Percentiles rank a stretch among this genome's conserved stretches.
Evolutionary conservation across 495 filamentous ascomycete genomes (phyloP).

Genomic region (Hypoxylon intermedium): DNA sequence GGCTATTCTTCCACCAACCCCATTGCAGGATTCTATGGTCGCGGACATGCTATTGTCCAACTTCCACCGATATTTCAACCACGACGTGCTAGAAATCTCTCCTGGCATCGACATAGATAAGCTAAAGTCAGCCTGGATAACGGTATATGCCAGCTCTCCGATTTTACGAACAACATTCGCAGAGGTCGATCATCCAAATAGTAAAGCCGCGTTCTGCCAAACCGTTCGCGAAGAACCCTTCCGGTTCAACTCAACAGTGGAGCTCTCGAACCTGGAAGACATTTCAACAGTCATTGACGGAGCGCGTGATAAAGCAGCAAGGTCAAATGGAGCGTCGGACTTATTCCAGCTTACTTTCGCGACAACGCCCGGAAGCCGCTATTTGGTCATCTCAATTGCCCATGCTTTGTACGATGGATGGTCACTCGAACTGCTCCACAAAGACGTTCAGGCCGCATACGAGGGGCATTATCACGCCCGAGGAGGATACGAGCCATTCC

Average conservation of each 20-base stretch:
- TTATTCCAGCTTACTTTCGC: conserved; percentile 55
- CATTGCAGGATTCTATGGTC: conserved; percentile 84
- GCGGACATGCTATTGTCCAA: conserved; percentile 73
- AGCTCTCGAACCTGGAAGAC: conserved; percentile 33
- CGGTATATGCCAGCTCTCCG: conserved; percentile 63
- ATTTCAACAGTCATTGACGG: conserved; percentile 37
- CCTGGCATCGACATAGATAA: conserved; percentile 54
- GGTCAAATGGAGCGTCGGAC: conserved; percentile 27
- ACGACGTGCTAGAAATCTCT: conserved; percentile 67
- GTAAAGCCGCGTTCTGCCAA: conserved; percentile 68
- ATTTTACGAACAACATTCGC: conserved; percentile 79
- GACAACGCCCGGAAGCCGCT: conserved; percentile 43
- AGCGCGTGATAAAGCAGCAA: conserved; percentile 41
- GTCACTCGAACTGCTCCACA: conserved; percentile 70
- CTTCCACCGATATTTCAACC: conserved; percentile 78
- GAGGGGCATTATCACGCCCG: conserved; percentile 47
- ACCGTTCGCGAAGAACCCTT: conserved; percentile 54
- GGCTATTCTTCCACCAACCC: conserved; percentile 67
- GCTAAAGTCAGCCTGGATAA: conserved; percentile 66
- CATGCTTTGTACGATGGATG: conserved; percentile 84
- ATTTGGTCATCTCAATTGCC: conserved; percentile 73
- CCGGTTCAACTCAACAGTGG: conserved; percentile 13
- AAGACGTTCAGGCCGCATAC: conserved; percentile 69
- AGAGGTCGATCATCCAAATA: conserved; percentile 62
- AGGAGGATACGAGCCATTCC: conserved; percentile 53